Conservation (phyloP, 2,329 filamentous ascomycete genomes). For the Botrytis pseudocinerea region DNA sequence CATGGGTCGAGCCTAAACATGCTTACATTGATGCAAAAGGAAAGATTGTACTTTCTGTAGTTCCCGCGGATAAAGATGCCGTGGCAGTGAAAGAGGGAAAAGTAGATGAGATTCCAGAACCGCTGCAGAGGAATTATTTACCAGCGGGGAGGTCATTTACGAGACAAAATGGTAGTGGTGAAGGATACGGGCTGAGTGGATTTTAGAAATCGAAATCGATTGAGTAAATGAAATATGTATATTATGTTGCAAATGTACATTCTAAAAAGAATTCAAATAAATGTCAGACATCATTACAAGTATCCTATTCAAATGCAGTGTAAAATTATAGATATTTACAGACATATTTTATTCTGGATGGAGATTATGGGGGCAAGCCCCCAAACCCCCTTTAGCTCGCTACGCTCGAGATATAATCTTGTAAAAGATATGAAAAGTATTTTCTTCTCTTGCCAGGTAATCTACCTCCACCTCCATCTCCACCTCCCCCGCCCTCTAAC, state of each 20-base stretch:
- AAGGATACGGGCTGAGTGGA: constrained; percentile 12
- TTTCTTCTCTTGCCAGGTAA: not conserved
- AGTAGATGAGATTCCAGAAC: constrained; percentile 29
- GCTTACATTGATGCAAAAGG: constrained; percentile 39
- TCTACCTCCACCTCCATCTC: not conserved
- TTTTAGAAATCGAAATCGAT: not conserved
- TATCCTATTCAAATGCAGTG: not conserved
- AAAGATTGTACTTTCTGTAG: constrained; percentile 33
- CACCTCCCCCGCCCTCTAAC: not conserved
- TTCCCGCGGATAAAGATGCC: constrained; percentile 33
- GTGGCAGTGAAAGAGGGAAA: constrained; percentile 37
- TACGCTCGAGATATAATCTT: not conserved
- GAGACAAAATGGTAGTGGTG: constrained; percentile 8
- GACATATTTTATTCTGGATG: not conserved
- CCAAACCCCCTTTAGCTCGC: not conserved
- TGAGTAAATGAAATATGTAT: constrained; percentile 11
- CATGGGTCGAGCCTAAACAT: constrained; percentile 35
- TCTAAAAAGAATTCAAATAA: not conserved
- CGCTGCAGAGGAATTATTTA: not conserved
- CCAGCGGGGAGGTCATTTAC: not conserved
- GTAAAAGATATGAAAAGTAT: not conserved
- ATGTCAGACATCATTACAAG: not conserved
- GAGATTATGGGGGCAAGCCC: not conserved
- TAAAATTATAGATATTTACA: not conserved
- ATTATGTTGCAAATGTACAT: constrained; percentile 19